phyloP scores from a whole-genome alignment of 2,329 filamentous ascomycete genomes.

The Monosporascus sp. region DNA sequence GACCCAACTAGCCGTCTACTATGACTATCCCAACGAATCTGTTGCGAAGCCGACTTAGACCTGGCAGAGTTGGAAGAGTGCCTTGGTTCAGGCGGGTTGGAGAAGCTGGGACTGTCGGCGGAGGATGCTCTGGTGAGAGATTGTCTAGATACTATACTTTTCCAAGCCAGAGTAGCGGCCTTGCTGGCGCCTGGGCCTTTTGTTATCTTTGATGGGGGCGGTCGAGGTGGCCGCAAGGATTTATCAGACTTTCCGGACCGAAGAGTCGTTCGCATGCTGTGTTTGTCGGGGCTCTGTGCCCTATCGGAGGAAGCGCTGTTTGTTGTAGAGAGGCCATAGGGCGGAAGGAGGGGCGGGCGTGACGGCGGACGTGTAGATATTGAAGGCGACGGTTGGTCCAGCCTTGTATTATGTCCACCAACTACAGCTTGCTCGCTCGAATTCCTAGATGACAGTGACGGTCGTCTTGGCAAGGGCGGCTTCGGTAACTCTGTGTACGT shows the following conservation, averaged over 20 bases:
- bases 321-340: constrained; percentile 24
- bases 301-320: constrained; percentile 25
- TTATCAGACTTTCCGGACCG: constrained; percentile 45
- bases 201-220: constrained; percentile 33
- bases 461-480: constrained; percentile 53
- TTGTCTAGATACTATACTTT: constrained; percentile 36
- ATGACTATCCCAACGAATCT: constrained; percentile 49
- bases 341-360: constrained; percentile 21
- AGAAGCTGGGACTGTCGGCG: constrained; percentile 15
- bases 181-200: constrained; percentile 54
- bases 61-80: constrained; percentile 19
- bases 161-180: constrained; percentile 61
- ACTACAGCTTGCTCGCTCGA: constrained; percentile 44
- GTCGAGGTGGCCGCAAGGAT: constrained; percentile 31
- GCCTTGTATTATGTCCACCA: constrained; percentile 23
- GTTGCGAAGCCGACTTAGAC: constrained; percentile 26
- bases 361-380: constrained; percentile 9
- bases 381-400: constrained; percentile 19
- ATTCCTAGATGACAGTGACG: constrained; percentile 47
- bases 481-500: constrained; percentile 77
- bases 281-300: constrained; percentile 54
- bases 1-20: constrained; percentile 43
- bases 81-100: constrained; percentile 23
- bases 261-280: constrained; percentile 57
- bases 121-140: constrained; percentile 21